Evolutionary conservation across 192 early-diverging fungal genomes (phyloP), one percentile per base, ranked within the genome.

Genomic region (Oehlia diaphana): DNA sequence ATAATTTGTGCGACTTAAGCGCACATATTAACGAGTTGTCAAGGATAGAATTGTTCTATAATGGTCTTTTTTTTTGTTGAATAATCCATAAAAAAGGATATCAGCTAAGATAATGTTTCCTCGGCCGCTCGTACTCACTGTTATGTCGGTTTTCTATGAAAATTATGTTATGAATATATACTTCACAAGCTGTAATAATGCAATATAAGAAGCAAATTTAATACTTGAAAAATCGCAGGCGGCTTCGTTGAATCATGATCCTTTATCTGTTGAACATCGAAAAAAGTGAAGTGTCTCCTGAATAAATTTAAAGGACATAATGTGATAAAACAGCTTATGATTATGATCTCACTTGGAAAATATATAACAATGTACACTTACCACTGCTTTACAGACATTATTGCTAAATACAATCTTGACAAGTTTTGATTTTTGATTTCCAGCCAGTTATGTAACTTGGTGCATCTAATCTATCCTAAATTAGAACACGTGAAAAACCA

Each of bases 251-350:
- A 47, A 74, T 94, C 91, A 65, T 84, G 80, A 80, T 92, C 91
- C 31, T 86, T 87, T 16, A 92, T 84, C 69, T 88, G 86, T 58
- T 91, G 86, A 66, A 85, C 87, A 72, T 94, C 91, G 80, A 94
- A 94, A 71, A 94, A 94, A 73, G 84, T 87, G 82, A 94, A 94
- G 68, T 92, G 91, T 77, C 93, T 84, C 91, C 91, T 77, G 10
- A 26, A 26, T n/a, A 47, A 37, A 39, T 23, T 37, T 23, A 37
- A 69, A 69, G 23, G 10, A 13, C 19, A 23, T 28, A 3, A 28
- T 26, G 2, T 26, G 8, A 28, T 28, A 19, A 31, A n/a, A 63
- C 16, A 37, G 23, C 6, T 19, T 63, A 16, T 14, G 16, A 8
- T 26, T 21, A 16, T 26, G 13, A 13, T 23, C n/a, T 28, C 13